Conservation (phyloP, 768 basidiomycete genomes). For the Lactarius sp. region DNA sequence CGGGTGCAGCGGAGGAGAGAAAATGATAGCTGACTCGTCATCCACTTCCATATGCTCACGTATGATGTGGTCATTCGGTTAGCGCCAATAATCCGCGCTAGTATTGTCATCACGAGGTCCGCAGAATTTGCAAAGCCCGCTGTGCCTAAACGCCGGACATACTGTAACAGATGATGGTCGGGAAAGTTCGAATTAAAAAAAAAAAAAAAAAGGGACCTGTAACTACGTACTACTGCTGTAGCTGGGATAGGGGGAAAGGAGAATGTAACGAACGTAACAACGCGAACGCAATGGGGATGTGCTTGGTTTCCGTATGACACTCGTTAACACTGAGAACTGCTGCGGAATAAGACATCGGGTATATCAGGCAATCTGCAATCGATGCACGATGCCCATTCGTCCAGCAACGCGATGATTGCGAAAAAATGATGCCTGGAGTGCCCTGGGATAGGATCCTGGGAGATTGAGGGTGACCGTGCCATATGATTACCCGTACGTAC, state of each 20-base stretch:
- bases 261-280: background rate
- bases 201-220: background rate
- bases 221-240: background rate
- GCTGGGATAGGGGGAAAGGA: background rate
- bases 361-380: background rate
- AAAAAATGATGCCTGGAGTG: background rate
- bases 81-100: background rate
- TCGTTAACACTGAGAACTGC: background rate
- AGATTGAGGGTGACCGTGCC: slow-evolving; percentile 9
- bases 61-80: background rate
- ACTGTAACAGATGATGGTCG: background rate
- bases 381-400: too few species aligned
- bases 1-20: background rate
- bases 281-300: background rate
- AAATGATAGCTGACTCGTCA: background rate
- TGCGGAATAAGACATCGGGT: background rate
- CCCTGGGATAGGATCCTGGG: background rate
- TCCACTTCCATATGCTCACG: background rate
- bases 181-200: background rate
- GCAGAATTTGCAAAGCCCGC: background rate
- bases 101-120: background rate
- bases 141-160: too few species aligned
- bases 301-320: background rate
- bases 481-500: too few species aligned
- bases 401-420: background rate